These are phyloP conservation scores for Leptomonas seymouri DNA, from an alignment of 208 protist species.

Conservation along the genomic window DNA sequence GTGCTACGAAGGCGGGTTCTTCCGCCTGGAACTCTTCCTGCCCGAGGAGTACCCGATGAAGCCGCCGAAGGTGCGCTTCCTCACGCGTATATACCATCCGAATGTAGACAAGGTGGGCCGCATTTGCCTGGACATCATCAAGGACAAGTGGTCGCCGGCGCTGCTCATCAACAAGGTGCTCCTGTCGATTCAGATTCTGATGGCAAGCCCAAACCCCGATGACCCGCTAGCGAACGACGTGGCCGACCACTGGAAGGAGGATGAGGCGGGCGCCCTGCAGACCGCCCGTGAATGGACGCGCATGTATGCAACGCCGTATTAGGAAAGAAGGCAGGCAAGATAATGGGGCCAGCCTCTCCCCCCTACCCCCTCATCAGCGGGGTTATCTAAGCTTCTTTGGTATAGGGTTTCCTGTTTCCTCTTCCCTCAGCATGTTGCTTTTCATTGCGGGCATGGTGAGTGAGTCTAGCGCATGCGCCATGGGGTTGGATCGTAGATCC, in stretches of 20 bases:
- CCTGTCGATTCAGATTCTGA: conserved; percentile 99
- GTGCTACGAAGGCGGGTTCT: conserved; percentile 91
- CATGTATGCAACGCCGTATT: conserved; percentile 63
- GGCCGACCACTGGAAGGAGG: conserved; percentile 92
- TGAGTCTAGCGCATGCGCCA: no score
- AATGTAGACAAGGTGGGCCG: conserved; percentile 98
- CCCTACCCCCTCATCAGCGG: no score
- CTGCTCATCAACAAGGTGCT: conserved; percentile 99
- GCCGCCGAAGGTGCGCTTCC: conserved; percentile 98
- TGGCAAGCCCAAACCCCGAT: conserved; percentile 99
- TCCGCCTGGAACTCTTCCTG: conserved; percentile 86
- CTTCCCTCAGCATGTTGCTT: no score
- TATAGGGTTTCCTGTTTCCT: no score
- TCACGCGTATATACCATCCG: conserved; percentile 99
- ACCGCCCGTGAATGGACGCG: conserved; percentile 85
- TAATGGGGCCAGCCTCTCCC: not conserved
- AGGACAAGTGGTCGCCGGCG: conserved; percentile 99
- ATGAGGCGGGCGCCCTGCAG: conserved; percentile 66
- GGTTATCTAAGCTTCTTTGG: no score
- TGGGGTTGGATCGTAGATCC: no score
- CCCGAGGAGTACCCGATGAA: conserved; percentile 96
- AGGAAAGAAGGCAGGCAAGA: not conserved
- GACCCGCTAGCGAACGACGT: conserved; percentile 99
- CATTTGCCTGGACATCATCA: conserved; percentile 99
- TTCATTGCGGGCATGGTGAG: no score